These are phyloP conservation scores for Barnettozyma hawaiiensis DNA, from an alignment of 1,139 yeast genomes.

Conservation along the genomic window DNA sequence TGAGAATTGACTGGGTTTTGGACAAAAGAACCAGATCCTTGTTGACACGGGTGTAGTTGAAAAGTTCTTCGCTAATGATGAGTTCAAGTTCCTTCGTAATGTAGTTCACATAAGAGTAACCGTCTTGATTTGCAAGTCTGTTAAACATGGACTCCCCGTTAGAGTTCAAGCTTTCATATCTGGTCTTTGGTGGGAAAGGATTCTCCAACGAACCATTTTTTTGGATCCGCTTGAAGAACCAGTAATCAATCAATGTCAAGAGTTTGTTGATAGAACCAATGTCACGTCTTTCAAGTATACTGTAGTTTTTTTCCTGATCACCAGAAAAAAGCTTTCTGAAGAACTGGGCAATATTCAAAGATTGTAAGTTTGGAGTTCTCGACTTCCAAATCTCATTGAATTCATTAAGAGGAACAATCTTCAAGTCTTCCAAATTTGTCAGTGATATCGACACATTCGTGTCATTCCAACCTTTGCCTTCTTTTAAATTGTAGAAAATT, in stretches of 20 bases:
- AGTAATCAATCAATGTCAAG: slow-evolving; percentile 19
- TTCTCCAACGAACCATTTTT: slow-evolving; percentile 19
- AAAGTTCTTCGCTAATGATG: slow-evolving; percentile 8
- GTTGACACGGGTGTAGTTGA: slow-evolving; percentile 1
- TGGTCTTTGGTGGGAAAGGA: slow-evolving; percentile 10
- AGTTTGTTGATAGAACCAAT: slow-evolving; percentile 12
- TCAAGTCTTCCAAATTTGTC: slow-evolving; percentile 15
- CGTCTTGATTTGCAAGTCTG: slow-evolving; percentile 1
- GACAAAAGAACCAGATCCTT: slow-evolving; percentile 3
- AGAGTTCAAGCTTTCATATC: background rate
- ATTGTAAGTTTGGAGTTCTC: slow-evolving; percentile 17
- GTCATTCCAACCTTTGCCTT: slow-evolving; percentile 15
- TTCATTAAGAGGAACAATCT: slow-evolving; percentile 17
- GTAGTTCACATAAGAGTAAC: slow-evolving; percentile 8
- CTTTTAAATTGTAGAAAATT: slow-evolving; percentile 13
- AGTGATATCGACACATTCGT: slow-evolving; percentile 11
- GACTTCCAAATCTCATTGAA: slow-evolving; percentile 21
- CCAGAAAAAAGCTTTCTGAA: slow-evolving; percentile 12
- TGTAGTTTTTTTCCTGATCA: slow-evolving; percentile 5
- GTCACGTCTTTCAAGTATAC: slow-evolving; percentile 4
- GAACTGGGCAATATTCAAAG: slow-evolving; percentile 14
- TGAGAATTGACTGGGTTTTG: slow-evolving; percentile 4
- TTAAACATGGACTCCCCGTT: background rate
- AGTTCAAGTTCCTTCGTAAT: slow-evolving; percentile 9
- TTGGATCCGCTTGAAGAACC: slow-evolving; percentile 18